These are phyloP conservation scores for Ophiostoma angusticollis DNA, from an alignment of 2,329 filamentous ascomycete genomes.

Conservation along the genomic window DNA sequence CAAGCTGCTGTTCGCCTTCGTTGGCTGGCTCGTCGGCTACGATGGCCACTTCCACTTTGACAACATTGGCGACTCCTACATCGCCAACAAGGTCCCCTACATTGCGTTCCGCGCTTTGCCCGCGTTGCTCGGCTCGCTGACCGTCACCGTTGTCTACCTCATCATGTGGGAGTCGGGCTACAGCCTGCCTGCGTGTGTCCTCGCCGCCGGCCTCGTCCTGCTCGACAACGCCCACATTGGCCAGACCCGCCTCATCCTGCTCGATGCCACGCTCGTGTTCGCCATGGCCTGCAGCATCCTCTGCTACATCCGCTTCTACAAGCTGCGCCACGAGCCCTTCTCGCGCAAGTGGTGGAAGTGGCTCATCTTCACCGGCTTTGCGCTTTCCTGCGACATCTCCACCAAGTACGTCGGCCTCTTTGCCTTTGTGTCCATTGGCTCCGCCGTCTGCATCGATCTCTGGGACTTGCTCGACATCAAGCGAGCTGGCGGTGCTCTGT, in stretches of 20 bases:
- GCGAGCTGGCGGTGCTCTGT: conserved; percentile 68
- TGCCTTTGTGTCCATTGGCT: conserved; percentile 93
- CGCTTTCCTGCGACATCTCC: conserved; percentile 92
- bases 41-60: conserved; percentile 97
- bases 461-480: conserved; percentile 92
- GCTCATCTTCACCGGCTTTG: conserved; percentile 88
- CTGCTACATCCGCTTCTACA: conserved; percentile 96
- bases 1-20: conserved; percentile 92
- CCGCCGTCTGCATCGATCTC: conserved; percentile 83
- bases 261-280: conserved; percentile 87
- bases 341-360: conserved; percentile 99
- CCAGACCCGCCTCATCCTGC: conserved; percentile 85
- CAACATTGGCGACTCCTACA: conserved; percentile 98
- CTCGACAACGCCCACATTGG: conserved; percentile 97
- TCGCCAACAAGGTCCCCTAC: conserved; percentile 93
- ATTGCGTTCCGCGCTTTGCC: conserved; percentile 91
- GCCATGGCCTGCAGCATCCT: conserved; percentile 93
- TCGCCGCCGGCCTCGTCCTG: conserved; percentile 75
- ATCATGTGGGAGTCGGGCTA: conserved; percentile 99
- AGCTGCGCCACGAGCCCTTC: conserved; percentile 79
- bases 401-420: conserved; percentile 97
- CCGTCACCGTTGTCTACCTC: conserved; percentile 83
- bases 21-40: conserved; percentile 95
- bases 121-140: conserved; percentile 80
- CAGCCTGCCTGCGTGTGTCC: conserved; percentile 79